Evolutionary conservation across 2,329 filamentous ascomycete species (phyloP), one percentile per base, ranked within the genome.

Genomic region (Stachybotrys chartarum): DNA sequence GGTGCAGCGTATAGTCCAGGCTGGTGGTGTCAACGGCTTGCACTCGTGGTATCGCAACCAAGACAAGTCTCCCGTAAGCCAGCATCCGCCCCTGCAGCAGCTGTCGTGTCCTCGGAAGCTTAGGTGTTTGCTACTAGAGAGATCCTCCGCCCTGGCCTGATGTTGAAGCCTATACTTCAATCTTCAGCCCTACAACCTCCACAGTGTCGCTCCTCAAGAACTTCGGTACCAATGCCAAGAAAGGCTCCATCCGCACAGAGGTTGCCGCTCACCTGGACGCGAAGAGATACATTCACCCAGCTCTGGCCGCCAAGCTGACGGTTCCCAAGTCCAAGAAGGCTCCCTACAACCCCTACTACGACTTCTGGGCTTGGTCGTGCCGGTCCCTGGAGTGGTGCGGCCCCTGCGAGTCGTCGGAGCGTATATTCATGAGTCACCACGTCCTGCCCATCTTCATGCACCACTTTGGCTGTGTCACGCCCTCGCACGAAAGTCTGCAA

Each of bases 371-470:
- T 30, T 88, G 86, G 81, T 79, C 82, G 1, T 84, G 81, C 62
- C 78, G 79, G 31, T 78, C 78, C 57, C 75, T 91, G 7, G 81
- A 86, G 69, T 87, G 85, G 84, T 79, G 78, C 52, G 84, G 86
- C 1, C 83, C 86, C 3, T 71, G 79, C 64, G 69, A 73, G 14
- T 70, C 71, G 42, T 81, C 84, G 3, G 75, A 74, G 16, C 70
- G 75, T 30, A 77, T 80, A 5, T 77, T 75, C 53, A 78, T 76
- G 57, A 81, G 79, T 52, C 88, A 91, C 70, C 86, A 87, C 61
- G 75, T 89, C 7, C 77, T 91, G 8, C 87, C 87, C 2, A 75
- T 91, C 17, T 77, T 90, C 55, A 91, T 90, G 78, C 87, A 91
- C 71, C 87, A 91, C 69, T 91, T 91, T 68, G 87, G 87, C 52